Base-by-base conservation (phyloP, 495 filamentous ascomycete species). In the Penicillium macrosclerotiorum region DNA sequence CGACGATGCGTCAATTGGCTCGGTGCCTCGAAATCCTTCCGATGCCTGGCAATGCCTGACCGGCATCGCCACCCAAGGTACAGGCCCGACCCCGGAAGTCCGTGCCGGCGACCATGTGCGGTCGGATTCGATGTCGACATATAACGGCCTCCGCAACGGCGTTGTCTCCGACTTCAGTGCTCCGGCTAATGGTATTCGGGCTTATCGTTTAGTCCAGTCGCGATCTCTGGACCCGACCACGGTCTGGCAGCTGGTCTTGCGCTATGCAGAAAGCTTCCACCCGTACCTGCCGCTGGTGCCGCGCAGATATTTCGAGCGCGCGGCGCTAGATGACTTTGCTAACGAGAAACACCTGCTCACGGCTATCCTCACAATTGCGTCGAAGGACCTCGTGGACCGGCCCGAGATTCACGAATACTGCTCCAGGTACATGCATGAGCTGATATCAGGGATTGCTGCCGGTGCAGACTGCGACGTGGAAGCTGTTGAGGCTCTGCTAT, bases 201-300 rank as follows among this genome's bases (percentile, higher is more conserved):
- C 73, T 0, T 82, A 83, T 45, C 62, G 65, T 7, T 62, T 82
- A 3, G 71, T 82, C 3, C 70, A 75, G 18, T 65, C 72, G 23
- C 73, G 77, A 3, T 64, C 65, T 8, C 59, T 83, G 8, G 67
- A 74, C 27, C 57, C 74, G 1, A 63, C 59, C 12, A 72, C 69
- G 5, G 68, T 82, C 11, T 74, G 68, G 57, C 65, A 77, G 31
- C 52, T 83, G 44, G 64, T 83, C 27, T 58, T 62, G 13, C 73
- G 76, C 27, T 83, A 78, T 36, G 72, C 69, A 12, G 64, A 76
- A 23, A 65, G 77, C 41, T 85, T 81, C 49, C 80, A 85, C 54
- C 80, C 79, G 4, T 84, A 78, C 58, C 80, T 83, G 26, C 81
- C 81, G 2, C 57, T 85, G 14, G 81, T 82, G 0, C 77, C 78